Conservation (phyloP, 116 monocot genomes). For the Dioscorea cayenensis region DNA sequence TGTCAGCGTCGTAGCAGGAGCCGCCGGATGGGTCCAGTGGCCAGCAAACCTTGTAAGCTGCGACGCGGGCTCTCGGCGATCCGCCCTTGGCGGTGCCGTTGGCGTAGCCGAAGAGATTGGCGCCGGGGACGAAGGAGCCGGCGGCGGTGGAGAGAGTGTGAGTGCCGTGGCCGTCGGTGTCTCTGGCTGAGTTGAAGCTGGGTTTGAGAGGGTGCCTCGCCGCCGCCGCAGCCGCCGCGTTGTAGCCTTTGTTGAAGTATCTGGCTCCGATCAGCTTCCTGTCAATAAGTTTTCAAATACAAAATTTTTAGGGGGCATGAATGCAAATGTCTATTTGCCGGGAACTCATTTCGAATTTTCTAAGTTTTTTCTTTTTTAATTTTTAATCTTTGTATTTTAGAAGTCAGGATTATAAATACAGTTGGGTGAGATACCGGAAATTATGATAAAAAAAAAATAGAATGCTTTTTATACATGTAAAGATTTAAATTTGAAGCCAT, state of each 20-base stretch:
- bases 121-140: conserved; percentile 42
- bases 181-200: conserved; percentile 34
- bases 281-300: background rate
- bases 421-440: no score
- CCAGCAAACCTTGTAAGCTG: conserved; percentile 73
- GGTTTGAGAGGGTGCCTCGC: conserved; percentile 8
- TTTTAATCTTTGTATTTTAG: no score
- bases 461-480: no score
- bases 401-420: no score
- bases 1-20: conserved; percentile 48
- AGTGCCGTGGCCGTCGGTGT: conserved; percentile 56
- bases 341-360: no score
- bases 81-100: conserved; percentile 74
- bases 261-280: conserved; percentile 84
- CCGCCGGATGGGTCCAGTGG: conserved; percentile 7
- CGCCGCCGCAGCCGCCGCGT: background rate
- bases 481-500: no score
- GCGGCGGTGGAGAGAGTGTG: conserved; percentile 82
- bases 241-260: conserved; percentile 60
- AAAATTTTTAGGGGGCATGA: no score
- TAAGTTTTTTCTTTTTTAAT: no score
- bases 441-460: no score
- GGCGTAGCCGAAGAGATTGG: conserved; percentile 46
- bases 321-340: no score
- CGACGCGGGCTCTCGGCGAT: conserved; percentile 62